phyloP scores from a whole-genome alignment of 129 eudicot species.

The Flaveria ramosissima region DNA sequence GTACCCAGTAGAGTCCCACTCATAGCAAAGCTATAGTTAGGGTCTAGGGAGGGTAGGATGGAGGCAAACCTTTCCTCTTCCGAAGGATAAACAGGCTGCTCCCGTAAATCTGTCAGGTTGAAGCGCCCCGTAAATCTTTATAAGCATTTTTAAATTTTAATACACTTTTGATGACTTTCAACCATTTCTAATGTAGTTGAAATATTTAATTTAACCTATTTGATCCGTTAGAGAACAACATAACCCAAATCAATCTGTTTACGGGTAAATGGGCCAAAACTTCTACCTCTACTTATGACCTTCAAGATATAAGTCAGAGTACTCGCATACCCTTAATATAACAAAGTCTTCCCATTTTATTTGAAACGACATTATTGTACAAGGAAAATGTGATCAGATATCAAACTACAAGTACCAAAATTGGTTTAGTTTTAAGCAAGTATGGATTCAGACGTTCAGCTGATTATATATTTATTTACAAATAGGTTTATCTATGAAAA shows the following conservation, averaged over 20 bases:
- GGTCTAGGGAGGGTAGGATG: too few relatives aligned
- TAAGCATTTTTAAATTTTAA: neutral
- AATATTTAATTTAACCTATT: neutral
- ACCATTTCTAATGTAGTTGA: neutral
- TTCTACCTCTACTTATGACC: neutral
- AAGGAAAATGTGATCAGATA: constrained; percentile 6
- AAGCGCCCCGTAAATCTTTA: neutral
- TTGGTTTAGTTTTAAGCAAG: constrained; percentile 15
- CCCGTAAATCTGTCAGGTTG: neutral
- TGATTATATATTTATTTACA: neutral
- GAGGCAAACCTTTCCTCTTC: too few relatives aligned
- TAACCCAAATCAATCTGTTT: neutral
- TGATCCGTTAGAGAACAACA: neutral
- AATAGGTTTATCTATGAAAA: neutral
- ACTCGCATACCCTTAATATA: neutral
- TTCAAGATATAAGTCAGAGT: neutral
- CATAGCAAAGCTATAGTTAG: too few relatives aligned
- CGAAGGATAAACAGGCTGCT: too few relatives aligned
- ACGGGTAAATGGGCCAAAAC: neutral
- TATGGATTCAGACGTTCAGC: neutral
- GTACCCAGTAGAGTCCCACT: too few relatives aligned
- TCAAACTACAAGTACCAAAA: constrained; percentile 14
- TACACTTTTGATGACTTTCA: neutral
- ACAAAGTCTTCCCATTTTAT: neutral
- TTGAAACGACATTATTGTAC: neutral